Conservation (phyloP, 2,329 filamentous ascomycete genomes). For the Xylariales sp. region DNA sequence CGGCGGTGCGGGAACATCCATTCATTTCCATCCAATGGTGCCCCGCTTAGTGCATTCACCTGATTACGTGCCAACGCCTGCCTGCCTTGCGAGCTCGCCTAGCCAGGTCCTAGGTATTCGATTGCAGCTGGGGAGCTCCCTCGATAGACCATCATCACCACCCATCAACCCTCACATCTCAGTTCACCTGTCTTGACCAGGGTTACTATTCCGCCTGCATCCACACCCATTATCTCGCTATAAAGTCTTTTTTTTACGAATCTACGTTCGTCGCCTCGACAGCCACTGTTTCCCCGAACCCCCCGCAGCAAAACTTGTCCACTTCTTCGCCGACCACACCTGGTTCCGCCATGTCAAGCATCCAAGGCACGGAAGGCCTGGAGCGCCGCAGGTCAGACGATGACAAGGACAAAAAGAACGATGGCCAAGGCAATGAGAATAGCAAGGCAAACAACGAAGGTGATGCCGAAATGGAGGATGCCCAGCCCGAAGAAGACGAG, state of each 20-base stretch:
- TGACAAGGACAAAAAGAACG: conserved; percentile 65
- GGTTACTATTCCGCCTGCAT: conserved; percentile 6
- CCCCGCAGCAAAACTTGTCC: not conserved
- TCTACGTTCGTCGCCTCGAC: not conserved
- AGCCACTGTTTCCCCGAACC: not conserved
- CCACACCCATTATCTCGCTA: not conserved
- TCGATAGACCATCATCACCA: conserved; percentile 40
- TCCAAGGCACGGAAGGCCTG: conserved; percentile 44
- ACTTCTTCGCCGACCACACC: conserved; percentile 19
- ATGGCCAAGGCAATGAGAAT: conserved; percentile 64
- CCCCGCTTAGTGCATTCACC: conserved; percentile 43
- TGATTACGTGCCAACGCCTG: conserved; percentile 49
- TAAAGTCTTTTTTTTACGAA: not conserved
- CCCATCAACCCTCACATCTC: conserved; percentile 5
- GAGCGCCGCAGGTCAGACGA: conserved; percentile 48
- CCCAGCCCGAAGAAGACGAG: conserved; percentile 78
- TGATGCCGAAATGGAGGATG: conserved; percentile 93
- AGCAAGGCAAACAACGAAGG: conserved; percentile 70
- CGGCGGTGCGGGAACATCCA: not conserved
- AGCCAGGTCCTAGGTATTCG: conserved; percentile 7
- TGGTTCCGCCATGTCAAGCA: conserved; percentile 48
- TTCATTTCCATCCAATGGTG: conserved; percentile 9
- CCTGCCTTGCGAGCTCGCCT: conserved; percentile 46
- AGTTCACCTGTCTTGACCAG: not conserved
- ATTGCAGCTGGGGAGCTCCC: conserved; percentile 29